phyloP scores from a whole-genome alignment of 2,329 filamentous ascomycete species.

The Chrysoporthe cubensis region DNA sequence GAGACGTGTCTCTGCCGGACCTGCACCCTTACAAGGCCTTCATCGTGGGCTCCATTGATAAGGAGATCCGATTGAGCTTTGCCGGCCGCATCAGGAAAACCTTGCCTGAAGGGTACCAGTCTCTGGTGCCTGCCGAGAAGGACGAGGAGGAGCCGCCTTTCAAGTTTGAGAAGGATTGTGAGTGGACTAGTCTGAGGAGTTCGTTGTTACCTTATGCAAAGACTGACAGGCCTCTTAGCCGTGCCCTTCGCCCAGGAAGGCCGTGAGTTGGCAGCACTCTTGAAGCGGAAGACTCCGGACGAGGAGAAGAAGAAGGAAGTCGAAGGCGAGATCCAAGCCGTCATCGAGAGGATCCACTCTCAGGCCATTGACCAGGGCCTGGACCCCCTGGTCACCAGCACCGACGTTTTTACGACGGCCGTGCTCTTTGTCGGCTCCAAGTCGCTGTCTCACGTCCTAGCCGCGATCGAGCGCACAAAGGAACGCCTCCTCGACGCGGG shows the following conservation, averaged over 20 bases:
- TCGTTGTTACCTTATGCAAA: slow-evolving; percentile 55
- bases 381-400: slow-evolving; percentile 83
- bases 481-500: slow-evolving; percentile 83
- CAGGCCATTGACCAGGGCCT: slow-evolving; percentile 71
- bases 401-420: slow-evolving; percentile 90
- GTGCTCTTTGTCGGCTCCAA: slow-evolving; percentile 95
- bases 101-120: slow-evolving; percentile 82
- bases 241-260: slow-evolving; percentile 84
- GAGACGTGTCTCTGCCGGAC: slow-evolving; percentile 77
- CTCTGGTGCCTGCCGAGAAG: slow-evolving; percentile 81
- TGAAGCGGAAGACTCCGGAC: slow-evolving; percentile 83
- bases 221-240: slow-evolving; percentile 54
- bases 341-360: slow-evolving; percentile 81
- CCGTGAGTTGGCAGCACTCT: slow-evolving; percentile 76
- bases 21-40: slow-evolving; percentile 91
- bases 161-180: slow-evolving; percentile 80
- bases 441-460: slow-evolving; percentile 92
- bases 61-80: slow-evolving; percentile 95
- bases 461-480: slow-evolving; percentile 93
- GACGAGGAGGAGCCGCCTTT: slow-evolving; percentile 96
- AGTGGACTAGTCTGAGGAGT: slow-evolving; percentile 38
- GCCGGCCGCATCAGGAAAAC: slow-evolving; percentile 95
- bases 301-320: slow-evolving; percentile 77
- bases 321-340: slow-evolving; percentile 82
- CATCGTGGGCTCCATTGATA: slow-evolving; percentile 87